Percentiles rank a stretch among this genome's conserved stretches.
Conservation (phyloP, 164 flowering plant species). For the Hamamelis virginiana region DNA sequence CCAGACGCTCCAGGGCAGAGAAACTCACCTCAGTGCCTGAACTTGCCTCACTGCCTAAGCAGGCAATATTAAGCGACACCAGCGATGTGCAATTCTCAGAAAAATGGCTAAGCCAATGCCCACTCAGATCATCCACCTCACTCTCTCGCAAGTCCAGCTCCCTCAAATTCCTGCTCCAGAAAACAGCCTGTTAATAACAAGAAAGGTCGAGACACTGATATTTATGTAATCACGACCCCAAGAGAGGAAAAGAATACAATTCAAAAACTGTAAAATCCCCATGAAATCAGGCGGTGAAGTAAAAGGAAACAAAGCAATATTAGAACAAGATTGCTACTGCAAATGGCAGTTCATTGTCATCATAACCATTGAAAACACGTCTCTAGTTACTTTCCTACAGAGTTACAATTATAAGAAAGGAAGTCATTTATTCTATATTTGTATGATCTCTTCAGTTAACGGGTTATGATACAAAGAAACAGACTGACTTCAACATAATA, state of each 20-base stretch:
- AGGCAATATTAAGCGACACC: slow-evolving; percentile 74
- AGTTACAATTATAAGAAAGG: background rate
- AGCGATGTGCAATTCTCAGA: slow-evolving; percentile 77
- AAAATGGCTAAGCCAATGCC: slow-evolving; percentile 83
- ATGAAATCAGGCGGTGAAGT: background rate
- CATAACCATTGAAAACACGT: background rate
- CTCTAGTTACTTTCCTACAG: background rate
- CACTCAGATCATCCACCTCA: slow-evolving; percentile 80
- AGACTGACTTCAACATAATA: background rate
- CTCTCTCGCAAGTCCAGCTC: slow-evolving; percentile 82
- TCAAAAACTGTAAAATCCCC: background rate
- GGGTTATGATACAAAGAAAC: background rate
- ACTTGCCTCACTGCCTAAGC: slow-evolving; percentile 73
- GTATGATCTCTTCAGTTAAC: too few species aligned
- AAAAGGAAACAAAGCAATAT: background rate
- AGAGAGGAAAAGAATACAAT: background rate
- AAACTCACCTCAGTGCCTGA: slow-evolving; percentile 68
- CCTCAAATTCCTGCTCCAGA: slow-evolving; percentile 58
- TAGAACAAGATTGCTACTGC: background rate
- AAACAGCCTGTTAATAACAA: background rate
- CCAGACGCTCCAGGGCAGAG: slow-evolving; percentile 75
- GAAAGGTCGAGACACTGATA: background rate
- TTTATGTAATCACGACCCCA: too few species aligned
- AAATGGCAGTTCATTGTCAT: background rate
- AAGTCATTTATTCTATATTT: slow-evolving; percentile 6